Conservation (phyloP, 2,329 filamentous ascomycete genomes). For the Aspergillus piperis region DNA sequence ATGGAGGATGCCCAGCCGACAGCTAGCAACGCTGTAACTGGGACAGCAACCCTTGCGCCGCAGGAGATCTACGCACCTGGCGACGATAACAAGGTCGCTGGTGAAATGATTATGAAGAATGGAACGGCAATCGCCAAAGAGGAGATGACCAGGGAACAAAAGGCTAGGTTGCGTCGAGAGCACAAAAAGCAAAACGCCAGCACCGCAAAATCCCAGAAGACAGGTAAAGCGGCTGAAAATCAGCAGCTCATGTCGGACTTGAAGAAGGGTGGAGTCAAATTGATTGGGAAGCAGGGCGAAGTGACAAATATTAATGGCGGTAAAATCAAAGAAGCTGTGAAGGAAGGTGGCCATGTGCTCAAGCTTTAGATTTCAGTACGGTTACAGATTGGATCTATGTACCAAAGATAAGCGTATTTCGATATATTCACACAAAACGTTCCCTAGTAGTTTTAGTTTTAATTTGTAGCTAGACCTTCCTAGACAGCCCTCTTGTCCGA, state of each 20-base stretch:
- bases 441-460: neutral
- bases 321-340: conserved; percentile 53
- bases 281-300: conserved; percentile 88
- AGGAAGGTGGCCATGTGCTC: conserved; percentile 33
- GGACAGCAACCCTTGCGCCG: conserved; percentile 75
- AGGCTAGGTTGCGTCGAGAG: conserved; percentile 70
- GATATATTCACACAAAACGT: neutral
- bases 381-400: neutral
- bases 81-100: conserved; percentile 61
- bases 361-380: conserved; percentile 33
- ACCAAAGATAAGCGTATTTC: too few relatives aligned
- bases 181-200: conserved; percentile 78
- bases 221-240: conserved; percentile 47
- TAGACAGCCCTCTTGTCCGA: conserved; percentile 10
- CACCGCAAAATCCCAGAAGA: conserved; percentile 49
- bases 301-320: conserved; percentile 81
- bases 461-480: conserved; percentile 1
- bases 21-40: conserved; percentile 64
- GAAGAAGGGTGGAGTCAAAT: conserved; percentile 83
- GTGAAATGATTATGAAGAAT: conserved; percentile 75
- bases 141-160: conserved; percentile 87
- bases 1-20: conserved; percentile 96
- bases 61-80: conserved; percentile 91
- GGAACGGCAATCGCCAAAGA: conserved; percentile 77
- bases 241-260: conserved; percentile 65